Conservation (phyloP, 495 filamentous ascomycete species). For the Penicillium paradoxum region DNA sequence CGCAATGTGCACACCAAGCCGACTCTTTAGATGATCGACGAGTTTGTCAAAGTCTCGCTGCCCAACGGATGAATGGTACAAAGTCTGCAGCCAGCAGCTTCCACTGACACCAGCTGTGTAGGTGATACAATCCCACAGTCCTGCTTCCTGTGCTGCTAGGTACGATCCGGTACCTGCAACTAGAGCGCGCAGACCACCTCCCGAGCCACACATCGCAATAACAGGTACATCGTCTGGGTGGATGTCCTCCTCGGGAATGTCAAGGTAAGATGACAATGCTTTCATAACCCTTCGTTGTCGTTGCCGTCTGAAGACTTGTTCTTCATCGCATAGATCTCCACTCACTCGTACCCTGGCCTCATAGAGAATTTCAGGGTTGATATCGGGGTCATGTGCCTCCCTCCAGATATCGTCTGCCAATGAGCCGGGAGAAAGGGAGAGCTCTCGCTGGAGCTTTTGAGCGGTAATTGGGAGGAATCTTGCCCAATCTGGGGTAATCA, state of each 20-base stretch:
- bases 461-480: conserved; percentile 69
- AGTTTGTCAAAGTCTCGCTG: conserved; percentile 56
- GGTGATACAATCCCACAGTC: conserved; percentile 86
- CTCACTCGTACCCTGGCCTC: conserved; percentile 78
- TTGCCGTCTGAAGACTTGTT: conserved; percentile 62
- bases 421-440: conserved; percentile 79
- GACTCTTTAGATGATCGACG: conserved; percentile 78
- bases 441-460: conserved; percentile 79
- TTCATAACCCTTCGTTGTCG: conserved; percentile 59
- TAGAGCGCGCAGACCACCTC: conserved; percentile 82
- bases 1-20: conserved; percentile 82
- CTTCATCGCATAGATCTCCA: conserved; percentile 75
- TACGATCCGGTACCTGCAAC: conserved; percentile 86
- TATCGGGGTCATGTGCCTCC: conserved; percentile 75
- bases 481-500: conserved; percentile 78
- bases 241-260: conserved; percentile 71
- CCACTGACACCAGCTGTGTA: conserved; percentile 95
- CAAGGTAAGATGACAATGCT: conserved; percentile 76
- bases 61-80: conserved; percentile 84
- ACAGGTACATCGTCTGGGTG: conserved; percentile 86
- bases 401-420: conserved; percentile 89
- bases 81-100: conserved; percentile 88
- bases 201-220: conserved; percentile 90
- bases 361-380: conserved; percentile 80
- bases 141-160: conserved; percentile 72